phyloP scores from a whole-genome alignment of 768 basidiomycete genomes.

The Phylloporus sp. region DNA sequence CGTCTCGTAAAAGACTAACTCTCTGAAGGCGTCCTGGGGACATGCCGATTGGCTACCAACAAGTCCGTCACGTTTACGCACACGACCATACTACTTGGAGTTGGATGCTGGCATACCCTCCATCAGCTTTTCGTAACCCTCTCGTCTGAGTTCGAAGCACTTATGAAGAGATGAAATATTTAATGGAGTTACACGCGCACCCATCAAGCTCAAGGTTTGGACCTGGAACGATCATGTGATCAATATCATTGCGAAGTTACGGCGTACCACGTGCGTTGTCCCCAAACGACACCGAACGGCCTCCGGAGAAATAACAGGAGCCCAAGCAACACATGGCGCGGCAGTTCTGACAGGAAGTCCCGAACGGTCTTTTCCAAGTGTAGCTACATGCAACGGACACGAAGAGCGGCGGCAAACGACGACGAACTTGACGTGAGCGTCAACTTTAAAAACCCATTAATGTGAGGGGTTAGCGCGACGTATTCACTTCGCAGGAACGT shows the following conservation, averaged over 20 bases:
- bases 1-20: constrained; percentile 10
- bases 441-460: constrained; percentile 3
- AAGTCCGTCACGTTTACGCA: not conserved
- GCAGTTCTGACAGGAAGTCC: constrained; percentile 6
- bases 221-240: constrained; percentile 5
- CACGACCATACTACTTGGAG: constrained; percentile 1
- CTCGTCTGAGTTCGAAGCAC: constrained; percentile 18
- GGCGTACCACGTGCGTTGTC: not conserved
- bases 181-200: constrained; percentile 19
- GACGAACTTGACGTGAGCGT: not conserved
- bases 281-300: constrained; percentile 4
- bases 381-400: constrained; percentile 17
- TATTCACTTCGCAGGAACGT: not conserved
- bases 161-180: not conserved
- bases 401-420: constrained; percentile 12
- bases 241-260: not conserved
- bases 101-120: constrained; percentile 10
- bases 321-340: not conserved
- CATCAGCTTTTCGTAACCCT: constrained; percentile 6
- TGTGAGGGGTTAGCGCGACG: not conserved
- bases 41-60: constrained; percentile 1
- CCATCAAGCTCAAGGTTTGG: constrained; percentile 17
- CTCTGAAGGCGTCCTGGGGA: not conserved
- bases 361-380: constrained; percentile 5
- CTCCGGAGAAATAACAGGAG: constrained; percentile 1